These are phyloP conservation scores for Cutaneotrichosporon sp. DNA, from an alignment of 1,284 basidiomycete genomes.

Conservation along the genomic window DNA sequence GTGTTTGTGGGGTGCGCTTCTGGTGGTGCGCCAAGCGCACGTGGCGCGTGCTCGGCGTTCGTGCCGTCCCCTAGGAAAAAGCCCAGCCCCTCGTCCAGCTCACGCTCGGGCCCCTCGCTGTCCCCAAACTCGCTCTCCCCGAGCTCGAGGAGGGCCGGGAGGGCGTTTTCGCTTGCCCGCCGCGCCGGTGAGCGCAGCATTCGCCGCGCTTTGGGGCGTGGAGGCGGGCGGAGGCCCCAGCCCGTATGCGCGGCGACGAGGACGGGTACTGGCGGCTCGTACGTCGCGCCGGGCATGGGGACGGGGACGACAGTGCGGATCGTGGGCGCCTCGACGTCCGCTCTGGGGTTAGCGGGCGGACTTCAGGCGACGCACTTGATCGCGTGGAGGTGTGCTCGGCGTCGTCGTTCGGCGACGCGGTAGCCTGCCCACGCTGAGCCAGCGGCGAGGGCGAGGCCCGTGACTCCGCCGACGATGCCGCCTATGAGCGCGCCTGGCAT, in stretches of 20 bases:
- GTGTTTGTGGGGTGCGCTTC: background rate
- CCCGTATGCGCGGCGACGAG: background rate
- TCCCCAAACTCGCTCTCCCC: conserved; percentile 5
- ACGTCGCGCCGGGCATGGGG: background rate
- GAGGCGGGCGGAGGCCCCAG: background rate
- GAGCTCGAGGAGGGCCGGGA: background rate
- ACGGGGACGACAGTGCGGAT: background rate
- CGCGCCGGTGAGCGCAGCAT: background rate
- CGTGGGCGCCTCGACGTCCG: background rate
- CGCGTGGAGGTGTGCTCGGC: background rate
- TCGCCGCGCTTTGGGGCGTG: background rate
- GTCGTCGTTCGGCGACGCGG: background rate
- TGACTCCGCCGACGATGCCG: background rate
- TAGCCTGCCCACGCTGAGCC: background rate
- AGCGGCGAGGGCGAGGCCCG: background rate
- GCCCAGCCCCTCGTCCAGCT: background rate
- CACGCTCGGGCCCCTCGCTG: background rate
- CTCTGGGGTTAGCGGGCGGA: background rate
- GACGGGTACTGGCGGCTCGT: background rate
- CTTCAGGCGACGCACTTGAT: background rate
- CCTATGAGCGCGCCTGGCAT: background rate
- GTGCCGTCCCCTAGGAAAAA: background rate
- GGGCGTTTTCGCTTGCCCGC: background rate
- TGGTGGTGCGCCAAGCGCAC: background rate
- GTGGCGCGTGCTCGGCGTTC: background rate